Percentiles rank a stretch among this genome's conserved stretches.
Conservation (phyloP, 345 rosid species). For the Lepidium didymum region DNA sequence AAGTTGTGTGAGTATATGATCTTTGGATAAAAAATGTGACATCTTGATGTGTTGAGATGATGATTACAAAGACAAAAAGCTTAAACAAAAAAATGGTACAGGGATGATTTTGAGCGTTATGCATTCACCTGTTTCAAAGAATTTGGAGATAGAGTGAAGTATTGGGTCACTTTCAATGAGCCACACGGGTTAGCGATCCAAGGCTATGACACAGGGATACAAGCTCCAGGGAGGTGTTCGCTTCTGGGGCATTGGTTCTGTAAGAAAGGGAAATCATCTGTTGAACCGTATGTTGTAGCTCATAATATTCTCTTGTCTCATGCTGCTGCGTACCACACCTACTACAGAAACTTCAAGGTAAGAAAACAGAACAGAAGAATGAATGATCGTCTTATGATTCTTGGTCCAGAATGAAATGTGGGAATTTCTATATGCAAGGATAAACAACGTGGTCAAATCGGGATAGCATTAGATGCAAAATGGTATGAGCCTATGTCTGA, state of each 20-base stretch:
- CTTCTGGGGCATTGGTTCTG: conserved; percentile 68
- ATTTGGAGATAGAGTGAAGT: conserved; percentile 82
- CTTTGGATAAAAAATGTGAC: neutral
- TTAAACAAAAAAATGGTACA: conserved; percentile 22
- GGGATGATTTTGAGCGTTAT: conserved; percentile 64
- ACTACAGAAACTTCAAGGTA: conserved; percentile 64
- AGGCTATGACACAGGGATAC: conserved; percentile 84
- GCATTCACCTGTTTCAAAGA: conserved; percentile 75
- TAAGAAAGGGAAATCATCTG: conserved; percentile 62
- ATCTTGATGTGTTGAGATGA: neutral
- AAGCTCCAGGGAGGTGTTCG: conserved; percentile 96
- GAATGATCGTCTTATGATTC: neutral
- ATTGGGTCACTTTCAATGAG: conserved; percentile 94
- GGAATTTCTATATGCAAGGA: conserved; percentile 35
- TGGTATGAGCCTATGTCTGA: conserved; percentile 77
- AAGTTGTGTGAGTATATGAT: conserved; percentile 52
- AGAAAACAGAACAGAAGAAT: neutral
- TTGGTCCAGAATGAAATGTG: neutral
- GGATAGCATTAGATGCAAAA: conserved; percentile 75
- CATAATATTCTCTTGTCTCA: conserved; percentile 84
- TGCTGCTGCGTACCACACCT: conserved; percentile 64
- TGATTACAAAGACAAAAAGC: neutral
- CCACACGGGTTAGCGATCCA: conserved; percentile 80
- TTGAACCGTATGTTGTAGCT: conserved; percentile 75
- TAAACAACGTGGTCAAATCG: conserved; percentile 63